A percentile compares a stretch with the other conserved stretches of the same genome.
Conservation (phyloP, 78 protist genomes). For the Speleostelium caveatum region DNA sequence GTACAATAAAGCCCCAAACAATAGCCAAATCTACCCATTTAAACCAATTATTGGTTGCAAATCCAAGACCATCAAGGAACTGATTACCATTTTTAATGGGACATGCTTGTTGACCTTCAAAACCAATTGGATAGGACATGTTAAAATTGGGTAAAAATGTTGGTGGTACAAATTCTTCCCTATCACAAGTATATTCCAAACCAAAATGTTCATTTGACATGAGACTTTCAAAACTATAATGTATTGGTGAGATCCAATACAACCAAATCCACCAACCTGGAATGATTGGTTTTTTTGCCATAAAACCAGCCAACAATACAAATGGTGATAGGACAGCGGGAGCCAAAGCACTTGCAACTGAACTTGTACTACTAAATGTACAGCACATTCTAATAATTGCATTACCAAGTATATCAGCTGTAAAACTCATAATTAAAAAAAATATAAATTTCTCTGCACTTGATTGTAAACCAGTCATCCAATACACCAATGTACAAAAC, state of each 20-base stretch:
- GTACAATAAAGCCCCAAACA: slow-evolving; percentile 8
- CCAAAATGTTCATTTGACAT: slow-evolving; percentile 77
- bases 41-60: slow-evolving; percentile 71
- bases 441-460: slow-evolving; percentile 69
- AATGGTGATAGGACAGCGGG: slow-evolving; percentile 69
- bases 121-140: not conserved
- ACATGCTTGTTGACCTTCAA: slow-evolving; percentile 5
- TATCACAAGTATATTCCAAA: not conserved
- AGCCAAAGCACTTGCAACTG: slow-evolving; percentile 48
- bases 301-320: slow-evolving; percentile 71
- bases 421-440: slow-evolving; percentile 42
- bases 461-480: slow-evolving; percentile 75
- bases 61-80: slow-evolving; percentile 28
- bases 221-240: slow-evolving; percentile 75
- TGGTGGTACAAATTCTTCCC: slow-evolving; percentile 46
- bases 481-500: slow-evolving; percentile 62
- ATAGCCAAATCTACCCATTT: slow-evolving; percentile 65
- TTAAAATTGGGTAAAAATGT: slow-evolving; percentile 1
- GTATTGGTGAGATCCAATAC: slow-evolving; percentile 80
- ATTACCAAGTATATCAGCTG: slow-evolving; percentile 31
- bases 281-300: slow-evolving; percentile 30
- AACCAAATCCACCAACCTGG: slow-evolving; percentile 81
- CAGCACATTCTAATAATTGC: slow-evolving; percentile 57
- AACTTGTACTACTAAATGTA: slow-evolving; percentile 26
- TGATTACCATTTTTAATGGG: slow-evolving; percentile 30